A percentile compares a stretch with the other conserved stretches of the same genome.
Evolutionary conservation across 2,329 filamentous ascomycete genomes (phyloP).

Genomic region (Fusarium irregulare): DNA sequence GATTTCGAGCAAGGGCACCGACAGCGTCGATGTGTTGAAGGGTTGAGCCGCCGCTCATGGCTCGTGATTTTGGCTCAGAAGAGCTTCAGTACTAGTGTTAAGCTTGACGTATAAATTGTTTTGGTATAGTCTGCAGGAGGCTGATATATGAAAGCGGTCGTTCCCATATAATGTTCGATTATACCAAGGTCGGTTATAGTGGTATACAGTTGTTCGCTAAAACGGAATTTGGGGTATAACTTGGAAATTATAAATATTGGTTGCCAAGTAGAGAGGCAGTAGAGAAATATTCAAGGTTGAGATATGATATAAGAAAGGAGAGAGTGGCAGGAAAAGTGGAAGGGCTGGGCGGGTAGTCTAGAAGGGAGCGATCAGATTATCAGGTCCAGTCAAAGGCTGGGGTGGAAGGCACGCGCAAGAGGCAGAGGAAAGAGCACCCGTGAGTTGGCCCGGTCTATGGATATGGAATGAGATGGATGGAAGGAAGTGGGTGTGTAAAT

Average conservation of each 20-base stretch:
- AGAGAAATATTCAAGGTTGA: conserved; percentile 7
- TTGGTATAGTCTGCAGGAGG: background rate
- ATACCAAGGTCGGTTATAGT: background rate
- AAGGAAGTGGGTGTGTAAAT: conserved; percentile 31
- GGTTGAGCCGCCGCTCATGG: conserved; percentile 50
- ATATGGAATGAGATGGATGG: conserved; percentile 7
- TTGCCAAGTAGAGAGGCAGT: conserved; percentile 11
- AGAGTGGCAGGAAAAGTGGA: conserved; percentile 15
- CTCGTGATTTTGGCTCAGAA: conserved; percentile 33
- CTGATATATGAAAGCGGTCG: background rate
- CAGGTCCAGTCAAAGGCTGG: conserved; percentile 17
- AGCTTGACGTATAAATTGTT: background rate
- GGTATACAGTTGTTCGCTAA: conserved; percentile 1
- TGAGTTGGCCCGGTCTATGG: conserved; percentile 20
- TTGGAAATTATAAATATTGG: conserved; percentile 6
- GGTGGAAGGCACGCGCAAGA: conserved; percentile 32
- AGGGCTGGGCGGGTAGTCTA: conserved; percentile 30
- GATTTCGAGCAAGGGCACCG: conserved; percentile 65
- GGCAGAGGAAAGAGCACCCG: conserved; percentile 17
- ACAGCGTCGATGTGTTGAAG: conserved; percentile 64
- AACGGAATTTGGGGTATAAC: background rate
- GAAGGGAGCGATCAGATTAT: conserved; percentile 7
- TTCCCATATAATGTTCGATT: background rate
- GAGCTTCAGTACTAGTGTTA: conserved; percentile 6
- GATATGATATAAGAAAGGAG: conserved; percentile 4